These are phyloP conservation scores for Nectriaceae sp. DNA, from an alignment of 2,329 filamentous ascomycete species.

Conservation along the genomic window DNA sequence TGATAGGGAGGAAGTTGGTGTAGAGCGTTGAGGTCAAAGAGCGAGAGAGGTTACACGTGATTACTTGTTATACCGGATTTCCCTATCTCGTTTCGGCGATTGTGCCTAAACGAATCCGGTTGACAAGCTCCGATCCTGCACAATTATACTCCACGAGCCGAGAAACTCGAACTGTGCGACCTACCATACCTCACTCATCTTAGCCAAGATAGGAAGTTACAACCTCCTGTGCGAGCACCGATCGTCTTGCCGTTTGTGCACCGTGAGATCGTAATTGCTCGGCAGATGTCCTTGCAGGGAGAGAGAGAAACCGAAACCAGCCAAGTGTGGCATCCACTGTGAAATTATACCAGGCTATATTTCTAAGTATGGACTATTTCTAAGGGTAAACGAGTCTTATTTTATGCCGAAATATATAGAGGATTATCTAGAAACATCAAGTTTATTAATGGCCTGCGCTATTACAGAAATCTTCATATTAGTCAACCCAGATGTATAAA, in stretches of 20 bases:
- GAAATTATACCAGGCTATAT: not conserved
- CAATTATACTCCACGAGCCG: not conserved
- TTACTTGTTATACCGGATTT: not conserved
- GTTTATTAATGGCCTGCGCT: too few relatives aligned
- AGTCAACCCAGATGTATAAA: too few relatives aligned
- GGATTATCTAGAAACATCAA: too few relatives aligned
- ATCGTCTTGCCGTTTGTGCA: not conserved
- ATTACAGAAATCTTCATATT: too few relatives aligned
- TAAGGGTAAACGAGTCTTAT: too few relatives aligned
- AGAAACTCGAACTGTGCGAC: not conserved
- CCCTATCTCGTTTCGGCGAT: not conserved
- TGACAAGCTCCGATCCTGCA: not conserved
- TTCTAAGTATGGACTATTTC: too few relatives aligned
- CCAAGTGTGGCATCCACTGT: not conserved
- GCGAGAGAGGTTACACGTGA: too few relatives aligned
- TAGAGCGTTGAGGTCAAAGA: too few relatives aligned
- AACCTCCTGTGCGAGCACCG: not conserved
- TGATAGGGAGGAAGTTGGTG: not conserved
- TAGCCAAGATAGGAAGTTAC: not conserved
- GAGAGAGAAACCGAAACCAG: not conserved
- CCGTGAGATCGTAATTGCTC: too few relatives aligned
- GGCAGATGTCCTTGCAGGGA: not conserved
- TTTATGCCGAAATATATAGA: too few relatives aligned
- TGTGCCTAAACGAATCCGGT: not conserved
- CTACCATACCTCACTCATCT: not conserved